Conservation (phyloP, 2,329 filamentous ascomycete genomes). For the Blastomyces emzantsi region DNA sequence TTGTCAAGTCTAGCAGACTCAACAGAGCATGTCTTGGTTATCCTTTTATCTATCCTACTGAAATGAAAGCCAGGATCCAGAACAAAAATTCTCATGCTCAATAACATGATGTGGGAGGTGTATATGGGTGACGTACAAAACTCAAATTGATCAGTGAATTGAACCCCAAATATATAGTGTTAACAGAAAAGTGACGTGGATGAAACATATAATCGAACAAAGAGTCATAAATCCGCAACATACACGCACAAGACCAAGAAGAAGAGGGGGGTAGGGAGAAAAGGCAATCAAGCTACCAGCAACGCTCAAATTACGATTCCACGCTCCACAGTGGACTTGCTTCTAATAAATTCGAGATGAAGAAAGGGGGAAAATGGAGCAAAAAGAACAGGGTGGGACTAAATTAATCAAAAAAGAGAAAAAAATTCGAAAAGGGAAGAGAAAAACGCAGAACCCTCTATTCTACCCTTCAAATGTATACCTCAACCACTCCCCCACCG, state of each 20-base stretch:
- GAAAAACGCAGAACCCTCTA: not conserved
- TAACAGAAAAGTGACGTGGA: too few relatives aligned
- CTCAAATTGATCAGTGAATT: not conserved
- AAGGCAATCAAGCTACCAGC: not conserved
- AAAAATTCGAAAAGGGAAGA: not conserved
- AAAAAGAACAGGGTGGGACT: not conserved
- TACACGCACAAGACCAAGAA: not conserved
- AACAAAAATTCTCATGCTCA: not conserved
- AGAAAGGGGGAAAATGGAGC: not conserved
- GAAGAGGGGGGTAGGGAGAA: too few relatives aligned
- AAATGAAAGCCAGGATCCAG: too few relatives aligned
- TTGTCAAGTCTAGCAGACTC: too few relatives aligned
- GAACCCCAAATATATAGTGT: not conserved
- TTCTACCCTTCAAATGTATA: slow-evolving; percentile 53
- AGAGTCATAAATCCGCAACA: not conserved
- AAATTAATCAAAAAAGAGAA: not conserved
- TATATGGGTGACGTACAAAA: not conserved
- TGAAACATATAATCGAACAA: too few relatives aligned
- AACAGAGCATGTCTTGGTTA: too few relatives aligned
- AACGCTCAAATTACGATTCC: not conserved
- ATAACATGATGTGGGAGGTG: not conserved
- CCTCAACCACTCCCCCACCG: slow-evolving; percentile 67
- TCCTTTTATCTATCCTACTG: too few relatives aligned
- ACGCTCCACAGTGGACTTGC: not conserved
- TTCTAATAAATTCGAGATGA: not conserved